Evolutionary conservation across 2,329 filamentous ascomycete genomes (phyloP), one percentile per base, ranked within the genome.

Genomic region (Colletotrichum tropicicola): DNA sequence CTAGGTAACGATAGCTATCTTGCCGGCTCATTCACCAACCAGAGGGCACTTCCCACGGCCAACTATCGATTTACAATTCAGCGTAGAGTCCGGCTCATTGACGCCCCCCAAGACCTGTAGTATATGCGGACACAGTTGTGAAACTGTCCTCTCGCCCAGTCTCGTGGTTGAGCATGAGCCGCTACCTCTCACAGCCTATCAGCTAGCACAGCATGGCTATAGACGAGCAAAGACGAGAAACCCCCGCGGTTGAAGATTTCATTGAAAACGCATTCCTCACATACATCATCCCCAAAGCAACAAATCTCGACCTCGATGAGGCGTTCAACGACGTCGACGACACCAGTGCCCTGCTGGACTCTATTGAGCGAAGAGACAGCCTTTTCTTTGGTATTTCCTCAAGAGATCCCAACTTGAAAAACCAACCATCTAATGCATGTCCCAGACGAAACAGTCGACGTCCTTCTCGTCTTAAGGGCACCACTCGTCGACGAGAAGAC

Each of bases 371-470:
- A 70, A 84, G 91, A 68, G 84, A 90, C 39, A 83, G 85, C 58
- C 80, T 94, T 39, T 91, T 92, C 73, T 93, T 94, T 73, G 92
- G 92, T 93, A 82, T 70, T 86, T 76, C 9, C 19, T 37, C 5
- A 8, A 23, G 10, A 28, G 9, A 13, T 47, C 23, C 9, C 19
- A n/a, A 12, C 19, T 19, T 13, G 15, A 9, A 23, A 58, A 6
- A 4, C 2, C n/a, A 15, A 4, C 21, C 19, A 10, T 9, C 6
- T 32, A 19, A 28, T 17, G 6, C 5, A 35, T 17, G 80, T 73
- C 73, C 62, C 79, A 94, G 92, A 94, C 85, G 92, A 94, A 81
- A 88, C 87, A 25, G 84, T 92, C 60, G 81, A 89, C 68, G 83
- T 93, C 17, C 88, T 92, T 72, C 80, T 94, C 67, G 82, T 92